phyloP scores from a whole-genome alignment of 192 early-diverging fungal species.

The Pilaira anomala region DNA sequence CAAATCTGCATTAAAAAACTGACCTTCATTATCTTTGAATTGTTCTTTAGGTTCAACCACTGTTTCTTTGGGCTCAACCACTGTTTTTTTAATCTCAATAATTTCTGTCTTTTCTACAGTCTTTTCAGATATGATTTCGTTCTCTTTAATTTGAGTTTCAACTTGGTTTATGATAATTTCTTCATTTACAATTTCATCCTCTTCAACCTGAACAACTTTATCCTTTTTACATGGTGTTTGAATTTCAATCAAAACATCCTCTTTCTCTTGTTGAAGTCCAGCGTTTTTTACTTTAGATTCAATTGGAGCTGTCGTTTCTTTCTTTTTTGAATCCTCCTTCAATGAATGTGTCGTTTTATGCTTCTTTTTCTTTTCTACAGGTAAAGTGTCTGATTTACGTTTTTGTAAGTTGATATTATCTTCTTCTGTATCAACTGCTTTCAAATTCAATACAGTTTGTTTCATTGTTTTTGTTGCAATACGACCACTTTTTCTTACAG shows the following conservation, averaged over 20 bases:
- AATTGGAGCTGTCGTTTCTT: too few species aligned
- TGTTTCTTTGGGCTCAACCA: too few species aligned
- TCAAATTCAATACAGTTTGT: not conserved
- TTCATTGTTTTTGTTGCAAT: slow-evolving; percentile 8
- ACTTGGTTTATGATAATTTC: not conserved
- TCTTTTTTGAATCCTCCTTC: too few species aligned
- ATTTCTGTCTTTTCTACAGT: not conserved
- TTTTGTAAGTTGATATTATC: not conserved
- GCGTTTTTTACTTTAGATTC: too few species aligned
- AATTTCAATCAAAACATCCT: too few species aligned
- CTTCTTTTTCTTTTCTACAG: not conserved
- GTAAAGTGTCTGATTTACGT: not conserved
- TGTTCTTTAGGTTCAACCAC: too few species aligned
- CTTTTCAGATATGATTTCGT: not conserved
- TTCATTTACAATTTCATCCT: not conserved
- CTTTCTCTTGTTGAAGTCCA: too few species aligned
- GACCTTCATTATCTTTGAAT: not conserved
- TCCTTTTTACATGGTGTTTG: too few species aligned
- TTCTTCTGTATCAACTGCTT: not conserved
- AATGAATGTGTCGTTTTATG: too few species aligned
- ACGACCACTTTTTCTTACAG: not conserved
- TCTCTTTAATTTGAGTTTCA: not conserved
- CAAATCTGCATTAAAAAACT: not conserved
- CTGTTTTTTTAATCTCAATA: not conserved
- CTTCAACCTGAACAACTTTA: too few species aligned